A percentile compares a stretch with the other conserved stretches of the same genome.
These are phyloP conservation scores for Rhodotorula sp. DNA, from an alignment of 1,284 basidiomycete species.

Conservation along the genomic window DNA sequence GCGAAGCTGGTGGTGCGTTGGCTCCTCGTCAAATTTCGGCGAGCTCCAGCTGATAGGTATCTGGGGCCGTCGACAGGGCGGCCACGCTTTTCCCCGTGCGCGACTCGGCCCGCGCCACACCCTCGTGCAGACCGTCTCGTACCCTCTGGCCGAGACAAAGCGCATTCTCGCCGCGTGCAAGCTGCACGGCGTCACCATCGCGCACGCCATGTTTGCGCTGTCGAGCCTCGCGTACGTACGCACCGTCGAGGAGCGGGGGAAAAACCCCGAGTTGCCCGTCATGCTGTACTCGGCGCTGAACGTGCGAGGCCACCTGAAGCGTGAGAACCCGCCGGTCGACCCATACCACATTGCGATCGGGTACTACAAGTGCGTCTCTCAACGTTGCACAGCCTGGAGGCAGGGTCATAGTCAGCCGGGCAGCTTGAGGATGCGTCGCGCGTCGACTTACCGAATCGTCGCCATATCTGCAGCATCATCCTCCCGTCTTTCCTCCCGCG, in stretches of 20 bases:
- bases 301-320: slow-evolving; percentile 62
- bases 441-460: no score
- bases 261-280: slow-evolving; percentile 57
- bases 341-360: slow-evolving; percentile 72
- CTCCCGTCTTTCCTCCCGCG: slow-evolving; percentile 64
- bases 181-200: slow-evolving; percentile 68
- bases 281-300: slow-evolving; percentile 80
- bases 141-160: slow-evolving; percentile 59
- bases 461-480: slow-evolving; percentile 59
- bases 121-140: slow-evolving; percentile 65
- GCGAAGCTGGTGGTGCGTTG: slow-evolving; percentile 35
- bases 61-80: slow-evolving; percentile 52
- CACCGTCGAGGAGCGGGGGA: slow-evolving; percentile 55
- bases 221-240: slow-evolving; percentile 64
- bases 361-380: slow-evolving; percentile 49
- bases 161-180: slow-evolving; percentile 64
- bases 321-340: slow-evolving; percentile 43
- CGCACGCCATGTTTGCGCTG: slow-evolving; percentile 70
- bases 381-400: no score
- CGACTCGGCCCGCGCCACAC: slow-evolving; percentile 57
- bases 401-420: no score
- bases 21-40: slow-evolving; percentile 29
- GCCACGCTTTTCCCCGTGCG: slow-evolving; percentile 64
- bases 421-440: neutral
- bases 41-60: neutral